Conservation (phyloP, 225 moss, liverwort and hornwort genomes). For the Bryum argenteum region DNA sequence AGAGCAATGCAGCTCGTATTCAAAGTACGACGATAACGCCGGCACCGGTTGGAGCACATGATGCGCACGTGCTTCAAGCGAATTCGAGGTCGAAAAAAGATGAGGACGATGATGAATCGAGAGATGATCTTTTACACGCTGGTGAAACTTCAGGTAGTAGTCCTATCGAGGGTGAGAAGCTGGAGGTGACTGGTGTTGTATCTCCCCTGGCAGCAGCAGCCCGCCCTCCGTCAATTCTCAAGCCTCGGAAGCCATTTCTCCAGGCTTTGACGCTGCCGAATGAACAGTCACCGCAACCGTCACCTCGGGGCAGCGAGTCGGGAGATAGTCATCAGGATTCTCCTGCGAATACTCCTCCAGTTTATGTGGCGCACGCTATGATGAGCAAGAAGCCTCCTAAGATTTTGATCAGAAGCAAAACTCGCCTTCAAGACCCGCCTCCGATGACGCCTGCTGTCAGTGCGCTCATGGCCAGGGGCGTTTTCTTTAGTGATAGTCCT, state of each 20-base stretch:
- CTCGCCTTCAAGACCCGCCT: constrained; percentile 94
- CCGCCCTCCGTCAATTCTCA: constrained; percentile 36
- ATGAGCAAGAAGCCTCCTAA: constrained; percentile 69
- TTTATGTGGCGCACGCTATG: constrained; percentile 39
- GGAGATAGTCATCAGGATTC: constrained; percentile 32
- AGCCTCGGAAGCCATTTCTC: constrained; percentile 52
- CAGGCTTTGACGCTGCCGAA: constrained; percentile 54
- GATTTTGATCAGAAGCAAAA: constrained; percentile 64
- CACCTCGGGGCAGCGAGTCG: constrained; percentile 42
- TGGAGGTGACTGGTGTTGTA: constrained; percentile 48
- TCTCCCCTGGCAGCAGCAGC: constrained; percentile 12
- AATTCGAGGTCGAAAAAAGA: constrained; percentile 22
- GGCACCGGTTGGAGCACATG: constrained; percentile 48
- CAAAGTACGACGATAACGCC: constrained; percentile 37
- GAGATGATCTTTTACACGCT: constrained; percentile 16
- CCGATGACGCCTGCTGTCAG: constrained; percentile 83
- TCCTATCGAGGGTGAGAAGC: constrained; percentile 30
- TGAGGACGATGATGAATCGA: constrained; percentile 33
- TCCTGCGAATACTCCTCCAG: constrained; percentile 30
- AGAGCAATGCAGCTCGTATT: constrained; percentile 40
- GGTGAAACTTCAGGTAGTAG: constrained; percentile 36
- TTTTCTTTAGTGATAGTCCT: constrained; percentile 39
- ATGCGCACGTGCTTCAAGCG: constrained; percentile 39
- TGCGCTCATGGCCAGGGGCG: constrained; percentile 66
- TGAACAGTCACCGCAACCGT: constrained; percentile 56